Evolutionary conservation across 371 early-diverging fungal genomes (phyloP), one percentile per base, ranked within the genome.

Genomic region (Rhizopus stolonifer): DNA sequence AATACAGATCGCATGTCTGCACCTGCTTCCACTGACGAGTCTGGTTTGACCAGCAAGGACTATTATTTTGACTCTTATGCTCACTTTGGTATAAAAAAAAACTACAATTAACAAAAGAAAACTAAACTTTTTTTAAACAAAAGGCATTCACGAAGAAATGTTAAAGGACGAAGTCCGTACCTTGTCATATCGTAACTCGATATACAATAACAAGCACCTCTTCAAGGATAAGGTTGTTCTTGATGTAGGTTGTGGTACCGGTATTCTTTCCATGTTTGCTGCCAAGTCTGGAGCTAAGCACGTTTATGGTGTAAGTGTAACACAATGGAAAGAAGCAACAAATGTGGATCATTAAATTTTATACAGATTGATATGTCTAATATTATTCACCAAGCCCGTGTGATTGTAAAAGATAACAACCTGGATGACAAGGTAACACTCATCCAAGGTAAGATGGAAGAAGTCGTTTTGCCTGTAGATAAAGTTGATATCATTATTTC

Each of bases 231-330:
- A 98, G 84, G 81, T 95, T 47, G 99, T 98, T 25, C 83, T 98
- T 43, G 99, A 98, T 73, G 95, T 98, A 31, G 99, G 99, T 49
- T 97, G 99, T 60, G 99, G 98, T 56, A 98, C 97, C 23, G 98
- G 93, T 49, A 96, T 96, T 54, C 79, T 96, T 45, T 91, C 92
- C 60, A 95, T 98, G 96, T 98, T 98, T 79, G 96, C 96, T n/a
- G 96, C 97, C 46, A 91, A 89, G 74, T 86, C 96, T 21, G 74
- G 99, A 18, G 99, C 99, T 43, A 87, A 88, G 69, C 87, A 90
- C 67, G 93, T 94, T 22, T 90, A 91, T 69, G 93, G 93, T 54
- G 92, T 91, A 80, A 65, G 77, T 74, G 26, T 2, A 24, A 24
- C 23, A 22, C 2, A 36, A 24, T 22, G 2, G 19, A 4, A 8